Base-by-base conservation (phyloP, 345 rosid genomes). In the Brassica incana region DNA sequence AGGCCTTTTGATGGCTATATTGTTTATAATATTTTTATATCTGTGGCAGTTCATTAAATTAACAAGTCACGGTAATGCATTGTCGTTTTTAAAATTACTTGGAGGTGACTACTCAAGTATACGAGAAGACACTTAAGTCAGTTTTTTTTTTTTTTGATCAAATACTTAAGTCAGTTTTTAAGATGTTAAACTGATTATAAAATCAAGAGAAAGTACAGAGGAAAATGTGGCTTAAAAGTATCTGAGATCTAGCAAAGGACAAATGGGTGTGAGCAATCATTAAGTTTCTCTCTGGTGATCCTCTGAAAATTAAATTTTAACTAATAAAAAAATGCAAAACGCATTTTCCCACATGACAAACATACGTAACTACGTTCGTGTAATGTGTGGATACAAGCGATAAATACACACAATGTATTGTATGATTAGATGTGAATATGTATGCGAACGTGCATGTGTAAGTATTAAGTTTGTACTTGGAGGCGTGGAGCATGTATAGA, bases 231-330 rank as follows among this genome's bases (percentile, higher is more conserved):
- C 77, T 66, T 58, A 40, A 72, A 72, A 30, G 73, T 45, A 79
- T 73, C 54, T 73, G 74, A 73, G 82, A 79, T 79, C 78, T 45
- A 79, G 62, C 56, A 79, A 73, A 73, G 64, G 78, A 79, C 78
- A 79, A 73, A 73, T n/a, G 40, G 77, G 77, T 72, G 63, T 72
- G 77, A 78, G 73, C 82, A 72, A 78, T 78, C 77, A 78, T 78
- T 72, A 72, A 66, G 73, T 65, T 72, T 72, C 3, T 65, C 48
- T 65, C 77, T 65, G 61, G 36, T 32, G 76, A 77, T 70, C 81
- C 65, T 77, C 69, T 48, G 56, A 14, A 20, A 32, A 14, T 14
- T 12, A 12, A 60, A 69, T 4, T 8, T 20, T 59, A 59, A 25
- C 15, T 29, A 62, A 14, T 70, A 71, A 70, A 25, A 45, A 30